Evolutionary conservation across 371 early-diverging fungal genomes (phyloP).

Genomic region (Gilbertella persicaria): DNA sequence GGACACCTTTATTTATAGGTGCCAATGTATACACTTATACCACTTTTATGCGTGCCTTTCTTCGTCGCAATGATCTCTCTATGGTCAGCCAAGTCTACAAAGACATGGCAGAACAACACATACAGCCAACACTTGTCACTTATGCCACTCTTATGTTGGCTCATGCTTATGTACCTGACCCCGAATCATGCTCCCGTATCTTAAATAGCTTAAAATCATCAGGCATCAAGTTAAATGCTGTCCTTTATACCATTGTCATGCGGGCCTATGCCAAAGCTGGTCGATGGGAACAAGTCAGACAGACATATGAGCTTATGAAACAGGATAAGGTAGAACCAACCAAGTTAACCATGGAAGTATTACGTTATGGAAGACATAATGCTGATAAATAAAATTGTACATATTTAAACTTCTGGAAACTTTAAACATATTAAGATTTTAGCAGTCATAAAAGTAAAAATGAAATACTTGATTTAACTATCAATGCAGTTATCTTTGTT

Average conservation of each 20-base stretch:
- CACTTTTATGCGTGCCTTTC: conserved; percentile 51
- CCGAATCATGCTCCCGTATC: conserved; percentile 37
- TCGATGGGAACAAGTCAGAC: conserved; percentile 36
- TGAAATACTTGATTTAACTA: too few species aligned
- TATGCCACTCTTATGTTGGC: conserved; percentile 49
- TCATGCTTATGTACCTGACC: conserved; percentile 48
- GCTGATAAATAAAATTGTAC: background rate
- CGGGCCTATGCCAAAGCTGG: conserved; percentile 50
- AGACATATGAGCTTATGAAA: conserved; percentile 43
- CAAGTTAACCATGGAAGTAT: conserved; percentile 40
- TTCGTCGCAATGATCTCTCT: conserved; percentile 34
- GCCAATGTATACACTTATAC: conserved; percentile 46
- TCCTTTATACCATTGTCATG: conserved; percentile 48
- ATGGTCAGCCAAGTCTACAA: conserved; percentile 45
- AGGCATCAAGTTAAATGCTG: conserved; percentile 33
- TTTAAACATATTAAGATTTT: background rate
- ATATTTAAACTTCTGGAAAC: background rate
- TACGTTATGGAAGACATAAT: conserved; percentile 35
- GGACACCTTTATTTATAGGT: conserved; percentile 18
- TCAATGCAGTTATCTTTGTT: too few species aligned
- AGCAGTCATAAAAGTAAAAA: conserved; percentile 1
- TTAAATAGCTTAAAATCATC: conserved; percentile 30
- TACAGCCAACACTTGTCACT: conserved; percentile 44
- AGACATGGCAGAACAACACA: conserved; percentile 36
- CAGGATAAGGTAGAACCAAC: conserved; percentile 36